A percentile compares a stretch with the other conserved stretches of the same genome.
Evolutionary conservation across 2,329 filamentous ascomycete genomes (phyloP).

Genomic region (Daldinia eschscholtzii): DNA sequence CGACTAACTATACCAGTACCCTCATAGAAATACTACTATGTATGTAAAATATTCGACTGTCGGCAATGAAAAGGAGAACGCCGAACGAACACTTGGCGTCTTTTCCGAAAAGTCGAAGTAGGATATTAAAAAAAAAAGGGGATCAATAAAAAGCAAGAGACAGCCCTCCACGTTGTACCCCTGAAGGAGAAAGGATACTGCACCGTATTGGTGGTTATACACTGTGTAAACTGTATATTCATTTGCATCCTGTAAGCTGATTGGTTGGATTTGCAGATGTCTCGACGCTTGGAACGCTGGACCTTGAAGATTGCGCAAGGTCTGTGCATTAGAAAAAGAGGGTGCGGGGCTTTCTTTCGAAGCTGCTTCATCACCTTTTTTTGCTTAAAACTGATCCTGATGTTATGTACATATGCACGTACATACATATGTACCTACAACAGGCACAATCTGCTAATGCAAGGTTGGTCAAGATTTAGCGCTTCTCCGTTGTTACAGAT

Average conservation of each 20-base stretch:
- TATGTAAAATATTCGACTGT: neutral
- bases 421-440: constrained; percentile 7
- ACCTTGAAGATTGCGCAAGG: constrained; percentile 30
- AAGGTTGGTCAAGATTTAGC: constrained; percentile 39
- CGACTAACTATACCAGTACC: too few relatives aligned
- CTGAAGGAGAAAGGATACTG: constrained; percentile 12
- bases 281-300: neutral
- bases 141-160: constrained; percentile 14
- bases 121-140: constrained; percentile 13
- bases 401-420: constrained; percentile 12
- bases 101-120: constrained; percentile 10
- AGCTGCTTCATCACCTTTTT: neutral
- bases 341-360: constrained; percentile 18
- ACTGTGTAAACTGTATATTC: constrained; percentile 18
- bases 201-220: neutral
- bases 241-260: constrained; percentile 12
- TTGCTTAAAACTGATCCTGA: neutral
- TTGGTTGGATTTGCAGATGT: constrained; percentile 21
- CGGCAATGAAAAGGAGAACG: constrained; percentile 6
- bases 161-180: constrained; percentile 14
- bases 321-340: constrained; percentile 9
- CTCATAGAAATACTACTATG: neutral
- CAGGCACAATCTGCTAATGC: constrained; percentile 32
- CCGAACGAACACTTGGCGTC: neutral
- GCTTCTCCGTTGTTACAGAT: constrained; percentile 36